Base-by-base conservation (phyloP, 108 stramenopile species). In the Fragilaria crotonensis region DNA sequence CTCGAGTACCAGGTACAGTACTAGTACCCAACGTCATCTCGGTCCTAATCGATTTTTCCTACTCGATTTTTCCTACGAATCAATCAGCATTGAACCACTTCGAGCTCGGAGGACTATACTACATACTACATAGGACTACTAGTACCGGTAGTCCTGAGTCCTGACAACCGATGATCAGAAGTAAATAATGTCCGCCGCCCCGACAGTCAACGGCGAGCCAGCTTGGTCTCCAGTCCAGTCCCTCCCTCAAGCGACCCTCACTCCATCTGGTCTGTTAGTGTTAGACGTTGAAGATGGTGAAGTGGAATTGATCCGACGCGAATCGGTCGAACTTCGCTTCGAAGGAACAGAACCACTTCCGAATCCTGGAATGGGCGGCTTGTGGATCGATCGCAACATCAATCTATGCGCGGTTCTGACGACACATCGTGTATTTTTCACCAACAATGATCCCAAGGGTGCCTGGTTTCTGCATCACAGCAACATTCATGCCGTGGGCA, bases 141-240 rank as follows among this genome's bases (percentile, higher is more conserved):
- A n/a, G n/a, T n/a, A n/a, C n/a, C n/a, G n/a, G n/a, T n/a, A n/a
- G n/a, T n/a, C n/a, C n/a, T n/a, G n/a, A n/a, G n/a, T n/a, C n/a
- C n/a, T n/a, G n/a, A n/a, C n/a, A n/a, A n/a, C n/a, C n/a, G n/a
- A n/a, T n/a, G n/a, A n/a, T n/a, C n/a, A n/a, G n/a, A n/a, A n/a
- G n/a, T n/a, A n/a, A n/a, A n/a, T n/a, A n/a, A n/a, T n/a, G n/a
- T n/a, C n/a, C n/a, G n/a, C n/a, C n/a, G n/a, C n/a, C n/a, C n/a
- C n/a, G n/a, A n/a, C n/a, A n/a, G n/a, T n/a, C n/a, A n/a, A n/a
- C n/a, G n/a, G n/a, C n/a, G n/a, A n/a, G n/a, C n/a, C n/a, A n/a
- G n/a, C n/a, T 52, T 90, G 80, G 77, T 84, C 90, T 33, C 90
- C 90, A 5, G 67, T 92, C 25, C 69, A 73, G 30, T 82, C 85